Percentiles rank a stretch among this genome's conserved stretches.
Conservation (phyloP, 2,329 filamentous ascomycete species). For the Bipolaris sorokiniana region DNA sequence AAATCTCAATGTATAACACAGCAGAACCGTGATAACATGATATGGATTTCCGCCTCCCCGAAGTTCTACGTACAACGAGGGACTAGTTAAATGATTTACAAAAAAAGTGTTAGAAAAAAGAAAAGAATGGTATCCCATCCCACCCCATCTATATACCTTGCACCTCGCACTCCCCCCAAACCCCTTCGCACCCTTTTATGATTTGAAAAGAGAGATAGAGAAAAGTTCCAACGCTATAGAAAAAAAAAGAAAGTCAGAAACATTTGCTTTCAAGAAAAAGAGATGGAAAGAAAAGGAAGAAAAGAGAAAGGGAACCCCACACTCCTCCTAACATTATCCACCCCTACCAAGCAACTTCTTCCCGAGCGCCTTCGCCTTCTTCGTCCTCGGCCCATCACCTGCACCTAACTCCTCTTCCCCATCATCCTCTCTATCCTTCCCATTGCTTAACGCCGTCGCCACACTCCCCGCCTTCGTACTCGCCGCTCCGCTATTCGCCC, state of each 20-base stretch:
- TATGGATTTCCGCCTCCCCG: too few species aligned
- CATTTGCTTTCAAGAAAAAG: neutral
- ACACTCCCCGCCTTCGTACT: slow-evolving; percentile 22
- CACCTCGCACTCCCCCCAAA: too few species aligned
- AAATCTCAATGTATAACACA: too few species aligned
- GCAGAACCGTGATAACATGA: too few species aligned
- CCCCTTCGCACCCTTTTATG: neutral
- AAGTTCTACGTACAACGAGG: neutral
- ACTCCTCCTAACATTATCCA: neutral
- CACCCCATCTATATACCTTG: neutral
- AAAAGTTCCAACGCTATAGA: neutral
- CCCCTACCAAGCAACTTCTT: slow-evolving; percentile 24
- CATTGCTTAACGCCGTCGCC: slow-evolving; percentile 8
- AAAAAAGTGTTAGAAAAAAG: neutral
- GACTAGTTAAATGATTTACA: neutral
- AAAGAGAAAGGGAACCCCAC: neutral
- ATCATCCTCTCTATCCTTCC: slow-evolving; percentile 2
- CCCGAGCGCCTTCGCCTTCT: slow-evolving; percentile 24
- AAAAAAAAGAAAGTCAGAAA: neutral
- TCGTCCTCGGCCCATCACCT: slow-evolving; percentile 19
- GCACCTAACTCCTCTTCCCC: neutral
- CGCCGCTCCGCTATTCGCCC: slow-evolving; percentile 19
- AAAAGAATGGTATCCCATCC: neutral
- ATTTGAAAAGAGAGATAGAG: neutral
- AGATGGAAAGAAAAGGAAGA: neutral